Conservation (phyloP, 129 eudicot genomes). For the Flaveria brownii region DNA sequence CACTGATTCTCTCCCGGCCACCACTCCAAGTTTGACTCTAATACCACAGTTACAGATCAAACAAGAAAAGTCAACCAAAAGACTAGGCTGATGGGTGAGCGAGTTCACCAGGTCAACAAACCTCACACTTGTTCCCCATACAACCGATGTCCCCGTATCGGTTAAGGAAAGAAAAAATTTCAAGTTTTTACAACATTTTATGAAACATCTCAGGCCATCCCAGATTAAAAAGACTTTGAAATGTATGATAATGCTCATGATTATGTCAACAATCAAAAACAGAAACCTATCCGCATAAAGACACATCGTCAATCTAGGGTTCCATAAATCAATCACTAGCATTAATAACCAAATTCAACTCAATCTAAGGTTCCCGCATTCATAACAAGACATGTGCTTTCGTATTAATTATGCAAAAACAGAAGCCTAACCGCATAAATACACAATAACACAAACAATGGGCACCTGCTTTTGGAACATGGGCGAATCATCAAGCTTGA, state of each 20-base stretch:
- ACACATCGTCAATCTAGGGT: conserved; percentile 11
- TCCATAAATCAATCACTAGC: conserved; percentile 11
- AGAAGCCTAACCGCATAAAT: background rate
- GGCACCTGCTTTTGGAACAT: conserved; percentile 89
- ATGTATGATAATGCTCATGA: background rate
- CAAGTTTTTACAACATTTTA: background rate
- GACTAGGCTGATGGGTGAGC: too few species aligned
- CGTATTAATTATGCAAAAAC: background rate
- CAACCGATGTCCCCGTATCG: too few species aligned
- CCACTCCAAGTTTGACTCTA: too few species aligned
- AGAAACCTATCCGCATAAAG: too few species aligned
- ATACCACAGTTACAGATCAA: too few species aligned
- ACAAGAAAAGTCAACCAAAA: too few species aligned
- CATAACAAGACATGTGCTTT: too few species aligned
- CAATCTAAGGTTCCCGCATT: background rate
- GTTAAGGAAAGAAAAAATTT: too few species aligned
- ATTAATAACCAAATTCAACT: background rate
- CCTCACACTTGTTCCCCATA: too few species aligned
- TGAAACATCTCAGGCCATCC: conserved; percentile 17
- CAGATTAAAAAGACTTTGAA: conserved; percentile 10
- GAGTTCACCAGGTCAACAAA: too few species aligned
- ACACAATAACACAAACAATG: background rate
- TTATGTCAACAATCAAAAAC: background rate
- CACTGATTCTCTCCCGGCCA: too few species aligned
- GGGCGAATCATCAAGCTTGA: conserved; percentile 89